Evolutionary conservation across 371 early-diverging fungal genomes (phyloP), one percentile per base, ranked within the genome.

Genomic region (Lichtheimia ornata): DNA sequence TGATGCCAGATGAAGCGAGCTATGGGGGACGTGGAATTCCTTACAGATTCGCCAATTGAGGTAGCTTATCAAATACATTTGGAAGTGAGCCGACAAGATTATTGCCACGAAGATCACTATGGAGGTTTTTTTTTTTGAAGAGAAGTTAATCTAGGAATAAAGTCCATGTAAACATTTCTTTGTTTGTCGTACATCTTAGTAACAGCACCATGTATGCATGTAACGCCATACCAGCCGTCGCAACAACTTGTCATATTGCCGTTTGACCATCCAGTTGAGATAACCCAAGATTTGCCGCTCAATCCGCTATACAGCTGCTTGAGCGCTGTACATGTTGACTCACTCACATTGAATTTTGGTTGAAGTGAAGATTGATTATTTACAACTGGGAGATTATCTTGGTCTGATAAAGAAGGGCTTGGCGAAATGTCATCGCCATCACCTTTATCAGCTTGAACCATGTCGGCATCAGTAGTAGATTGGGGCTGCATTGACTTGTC

Each of bases 11-110:
- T 11, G 11, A 35, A 11, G 35, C 0, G 35, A 11, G 11, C 1
- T 35, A 35, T 35, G 35, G 35, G 35, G 35, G 4, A n/a, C 4
- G 24, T 43, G 18, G 45, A 30, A 30, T 40, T 22, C 3, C 69
- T 64, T 79, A 79, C 79, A 84, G 70, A 17, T 63, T 73, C 51
- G 73, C 69, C 49, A 84, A 61, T 50, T 73, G 73, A 5, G 73
- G 73, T 0, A 84, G 56, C 12, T 65, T 59, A 41, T 72, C 67
- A 35, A 82, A 61, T 40, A 73, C 72, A 44, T 77, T 68, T 4
- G 83, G 81, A 9, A 84, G 68, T 15, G 76, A 68, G 20, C 85
- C 85, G 43, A 61, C 66, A 6, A 84, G 64, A 18, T 80, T 76
- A 40, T 83, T 84, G 49, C 69, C 63, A 25, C 74, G 70, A 18